These are phyloP conservation scores for Paulownia fortunei DNA, from an alignment of 257 asterid species.

Conservation along the genomic window DNA sequence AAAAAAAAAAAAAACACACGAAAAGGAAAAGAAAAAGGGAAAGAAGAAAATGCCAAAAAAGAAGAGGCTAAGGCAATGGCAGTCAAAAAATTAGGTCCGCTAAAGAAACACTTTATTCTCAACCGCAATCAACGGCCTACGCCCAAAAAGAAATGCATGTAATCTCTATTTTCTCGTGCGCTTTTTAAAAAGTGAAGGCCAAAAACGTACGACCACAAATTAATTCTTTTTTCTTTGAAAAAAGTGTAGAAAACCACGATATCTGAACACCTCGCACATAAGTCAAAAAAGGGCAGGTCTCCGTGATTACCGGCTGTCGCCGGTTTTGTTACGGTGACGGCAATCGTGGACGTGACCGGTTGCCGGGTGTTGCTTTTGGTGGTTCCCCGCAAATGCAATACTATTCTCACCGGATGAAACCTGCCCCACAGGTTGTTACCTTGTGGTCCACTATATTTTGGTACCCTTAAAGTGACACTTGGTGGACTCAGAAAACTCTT, in stretches of 20 bases:
- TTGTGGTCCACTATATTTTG: slow-evolving; percentile 1
- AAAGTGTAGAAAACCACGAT: slow-evolving; percentile 19
- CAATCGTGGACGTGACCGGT: slow-evolving; percentile 29
- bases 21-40: not conserved
- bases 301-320: slow-evolving; percentile 62
- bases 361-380: not conserved
- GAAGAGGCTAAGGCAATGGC: slow-evolving; percentile 24
- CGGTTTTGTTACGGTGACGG: slow-evolving; percentile 64
- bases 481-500: not conserved
- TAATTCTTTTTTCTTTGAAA: not conserved
- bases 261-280: slow-evolving; percentile 47
- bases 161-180: slow-evolving; percentile 38
- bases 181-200: slow-evolving; percentile 24
- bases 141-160: slow-evolving; percentile 41
- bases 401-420: slow-evolving; percentile 6
- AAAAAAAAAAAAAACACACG: not conserved
- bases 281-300: slow-evolving; percentile 49
- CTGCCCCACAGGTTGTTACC: not conserved
- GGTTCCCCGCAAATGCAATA: not conserved
- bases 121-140: slow-evolving; percentile 90
- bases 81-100: slow-evolving; percentile 38
- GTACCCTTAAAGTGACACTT: slow-evolving; percentile 14
- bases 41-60: slow-evolving; percentile 33
- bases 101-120: slow-evolving; percentile 46
- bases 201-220: not conserved